These are phyloP conservation scores for Arctostaphylos glauca DNA, from an alignment of 148 eudicot genomes.

Conservation along the genomic window DNA sequence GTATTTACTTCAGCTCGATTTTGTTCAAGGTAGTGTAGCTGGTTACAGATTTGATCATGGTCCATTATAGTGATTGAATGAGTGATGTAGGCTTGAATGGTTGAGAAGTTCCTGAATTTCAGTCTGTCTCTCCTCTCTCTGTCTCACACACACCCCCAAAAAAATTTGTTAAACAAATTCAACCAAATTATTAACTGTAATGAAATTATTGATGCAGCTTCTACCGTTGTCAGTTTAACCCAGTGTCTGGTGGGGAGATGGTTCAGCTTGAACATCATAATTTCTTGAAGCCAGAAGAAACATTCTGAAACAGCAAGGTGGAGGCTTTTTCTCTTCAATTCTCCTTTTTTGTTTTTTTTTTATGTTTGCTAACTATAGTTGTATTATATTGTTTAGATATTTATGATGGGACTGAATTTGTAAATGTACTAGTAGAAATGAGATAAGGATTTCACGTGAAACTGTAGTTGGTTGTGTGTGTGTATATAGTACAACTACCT, in stretches of 20 bases:
- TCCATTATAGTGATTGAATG: neutral
- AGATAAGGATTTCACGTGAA: neutral
- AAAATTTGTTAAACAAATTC: neutral
- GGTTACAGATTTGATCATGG: neutral
- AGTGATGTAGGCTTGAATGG: neutral
- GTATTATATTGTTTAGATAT: neutral
- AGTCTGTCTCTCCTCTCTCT: neutral
- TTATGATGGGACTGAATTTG: conserved; percentile 6
- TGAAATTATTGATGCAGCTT: conserved; percentile 46
- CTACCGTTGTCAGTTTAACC: conserved; percentile 62
- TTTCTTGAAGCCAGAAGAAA: conserved; percentile 54
- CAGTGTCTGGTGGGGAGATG: conserved; percentile 67
- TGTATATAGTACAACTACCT: neutral
- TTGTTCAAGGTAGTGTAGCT: neutral
- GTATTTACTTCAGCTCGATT: neutral
- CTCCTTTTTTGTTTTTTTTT: neutral
- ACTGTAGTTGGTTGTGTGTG: neutral
- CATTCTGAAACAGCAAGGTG: conserved; percentile 21
- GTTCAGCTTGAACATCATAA: conserved; percentile 41
- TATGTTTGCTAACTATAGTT: neutral
- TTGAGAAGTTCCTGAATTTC: neutral
- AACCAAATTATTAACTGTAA: neutral
- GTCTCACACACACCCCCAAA: neutral
- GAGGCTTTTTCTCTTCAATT: neutral
- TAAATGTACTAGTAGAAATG: conserved; percentile 9